Evolutionary conservation across 495 filamentous ascomycete genomes (phyloP).

Genomic region (Penicillium argentinense): DNA sequence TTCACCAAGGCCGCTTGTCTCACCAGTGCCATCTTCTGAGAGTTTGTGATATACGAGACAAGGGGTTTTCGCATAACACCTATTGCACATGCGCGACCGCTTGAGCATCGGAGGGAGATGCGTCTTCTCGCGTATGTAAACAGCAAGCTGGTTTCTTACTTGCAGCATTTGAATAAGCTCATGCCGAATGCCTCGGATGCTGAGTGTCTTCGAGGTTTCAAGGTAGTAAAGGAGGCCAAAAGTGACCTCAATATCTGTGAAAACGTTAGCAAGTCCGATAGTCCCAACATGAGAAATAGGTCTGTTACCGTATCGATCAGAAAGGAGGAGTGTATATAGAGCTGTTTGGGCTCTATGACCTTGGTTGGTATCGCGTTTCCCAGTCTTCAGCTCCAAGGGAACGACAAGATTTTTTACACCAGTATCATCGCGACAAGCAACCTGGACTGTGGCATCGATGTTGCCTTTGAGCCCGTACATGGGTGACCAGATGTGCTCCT

Average conservation of each 20-base stretch:
- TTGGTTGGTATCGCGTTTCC: slow-evolving; percentile 69
- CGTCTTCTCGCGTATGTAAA: slow-evolving; percentile 75
- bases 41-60: slow-evolving; percentile 96
- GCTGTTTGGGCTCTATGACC: slow-evolving; percentile 90
- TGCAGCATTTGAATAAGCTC: slow-evolving; percentile 95
- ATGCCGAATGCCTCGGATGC: slow-evolving; percentile 77
- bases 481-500: slow-evolving; percentile 97
- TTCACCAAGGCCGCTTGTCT: slow-evolving; percentile 71
- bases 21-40: slow-evolving; percentile 77
- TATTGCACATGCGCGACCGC: slow-evolving; percentile 70
- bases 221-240: slow-evolving; percentile 94
- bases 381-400: slow-evolving; percentile 94
- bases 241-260: slow-evolving; percentile 73
- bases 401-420: slow-evolving; percentile 71
- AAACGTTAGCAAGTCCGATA: not conserved
- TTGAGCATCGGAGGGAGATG: slow-evolving; percentile 84
- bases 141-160: slow-evolving; percentile 86
- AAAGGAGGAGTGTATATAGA: slow-evolving; percentile 88
- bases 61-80: slow-evolving; percentile 82
- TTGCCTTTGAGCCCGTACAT: slow-evolving; percentile 97
- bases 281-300: not conserved
- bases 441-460: slow-evolving; percentile 95
- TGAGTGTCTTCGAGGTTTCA: slow-evolving; percentile 79
- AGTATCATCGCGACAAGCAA: slow-evolving; percentile 69
- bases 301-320: slow-evolving; percentile 78